Percentiles rank a stretch among this genome's conserved stretches.
Conservation (phyloP, 1,139 yeast genomes). For the Yamadazyma diddensiae region DNA sequence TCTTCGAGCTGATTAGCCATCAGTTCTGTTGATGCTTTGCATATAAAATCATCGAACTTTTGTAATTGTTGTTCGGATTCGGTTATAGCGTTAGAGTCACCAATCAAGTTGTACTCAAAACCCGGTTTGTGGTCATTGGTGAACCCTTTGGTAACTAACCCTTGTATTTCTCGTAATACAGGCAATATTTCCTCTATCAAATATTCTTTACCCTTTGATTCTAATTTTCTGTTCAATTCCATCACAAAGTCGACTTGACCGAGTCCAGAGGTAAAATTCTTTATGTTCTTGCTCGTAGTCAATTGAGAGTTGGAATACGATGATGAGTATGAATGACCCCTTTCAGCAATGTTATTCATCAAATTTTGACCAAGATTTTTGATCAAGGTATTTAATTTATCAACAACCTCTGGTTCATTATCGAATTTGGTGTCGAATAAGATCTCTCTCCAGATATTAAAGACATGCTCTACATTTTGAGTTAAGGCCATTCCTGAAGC, state of each 20-base stretch:
- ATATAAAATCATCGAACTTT: slow-evolving; percentile 27
- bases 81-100: slow-evolving; percentile 43
- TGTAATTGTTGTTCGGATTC: slow-evolving; percentile 41
- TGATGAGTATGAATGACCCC: slow-evolving; percentile 85
- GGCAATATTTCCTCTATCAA: slow-evolving; percentile 59
- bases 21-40: slow-evolving; percentile 1
- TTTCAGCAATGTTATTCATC: slow-evolving; percentile 73
- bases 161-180: slow-evolving; percentile 54
- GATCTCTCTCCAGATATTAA: slow-evolving; percentile 66
- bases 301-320: slow-evolving; percentile 64
- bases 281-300: slow-evolving; percentile 56
- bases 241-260: slow-evolving; percentile 71
- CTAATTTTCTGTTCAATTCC: slow-evolving; percentile 53
- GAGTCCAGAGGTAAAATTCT: slow-evolving; percentile 68
- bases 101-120: slow-evolving; percentile 58
- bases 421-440: slow-evolving; percentile 66
- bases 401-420: slow-evolving; percentile 39
- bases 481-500: slow-evolving; percentile 72
- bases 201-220: slow-evolving; percentile 48
- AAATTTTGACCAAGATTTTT: slow-evolving; percentile 77
- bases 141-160: slow-evolving; percentile 34
- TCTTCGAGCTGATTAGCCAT: slow-evolving; percentile 10
- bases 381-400: slow-evolving; percentile 70
- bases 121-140: slow-evolving; percentile 17
- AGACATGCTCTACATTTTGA: slow-evolving; percentile 57